phyloP scores from a whole-genome alignment of 2,329 filamentous ascomycete genomes.

The Colletotrichum sp. region DNA sequence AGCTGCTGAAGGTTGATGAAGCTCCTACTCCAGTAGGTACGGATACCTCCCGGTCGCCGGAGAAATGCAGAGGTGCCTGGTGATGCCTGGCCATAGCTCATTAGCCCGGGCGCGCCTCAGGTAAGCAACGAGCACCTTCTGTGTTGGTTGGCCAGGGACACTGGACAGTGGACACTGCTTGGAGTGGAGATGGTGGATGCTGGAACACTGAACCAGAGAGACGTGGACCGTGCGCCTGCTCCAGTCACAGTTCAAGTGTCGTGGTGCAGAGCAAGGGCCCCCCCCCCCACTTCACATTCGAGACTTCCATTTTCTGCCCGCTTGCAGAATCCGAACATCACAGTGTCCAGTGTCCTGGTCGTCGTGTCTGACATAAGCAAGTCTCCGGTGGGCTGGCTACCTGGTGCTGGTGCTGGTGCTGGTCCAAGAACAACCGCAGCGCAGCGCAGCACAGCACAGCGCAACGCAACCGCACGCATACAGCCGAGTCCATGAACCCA shows the following conservation, averaged over 20 bases:
- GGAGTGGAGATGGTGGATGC: too few relatives aligned
- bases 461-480: not conserved
- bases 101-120: not conserved
- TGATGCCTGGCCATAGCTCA: not conserved
- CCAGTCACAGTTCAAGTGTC: not conserved
- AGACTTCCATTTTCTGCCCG: not conserved
- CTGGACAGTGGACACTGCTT: not conserved
- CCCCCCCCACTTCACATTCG: not conserved
- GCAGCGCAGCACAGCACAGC: not conserved
- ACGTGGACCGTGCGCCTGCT: not conserved
- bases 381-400: not conserved
- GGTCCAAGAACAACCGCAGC: not conserved
- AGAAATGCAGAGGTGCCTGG: not conserved
- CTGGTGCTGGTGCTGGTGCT: not conserved
- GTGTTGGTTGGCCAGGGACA: not conserved
- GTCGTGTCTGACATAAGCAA: not conserved
- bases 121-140: not conserved
- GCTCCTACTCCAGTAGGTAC: not conserved
- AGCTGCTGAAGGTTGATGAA: not conserved
- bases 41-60: not conserved
- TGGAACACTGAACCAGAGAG: too few relatives aligned
- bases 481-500: not conserved
- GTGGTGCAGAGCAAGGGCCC: not conserved
- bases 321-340: not conserved
- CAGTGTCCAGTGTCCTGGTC: not conserved